Evolutionary conservation across 2,329 filamentous ascomycete genomes (phyloP).

Genomic region (Talaromyces sp.): DNA sequence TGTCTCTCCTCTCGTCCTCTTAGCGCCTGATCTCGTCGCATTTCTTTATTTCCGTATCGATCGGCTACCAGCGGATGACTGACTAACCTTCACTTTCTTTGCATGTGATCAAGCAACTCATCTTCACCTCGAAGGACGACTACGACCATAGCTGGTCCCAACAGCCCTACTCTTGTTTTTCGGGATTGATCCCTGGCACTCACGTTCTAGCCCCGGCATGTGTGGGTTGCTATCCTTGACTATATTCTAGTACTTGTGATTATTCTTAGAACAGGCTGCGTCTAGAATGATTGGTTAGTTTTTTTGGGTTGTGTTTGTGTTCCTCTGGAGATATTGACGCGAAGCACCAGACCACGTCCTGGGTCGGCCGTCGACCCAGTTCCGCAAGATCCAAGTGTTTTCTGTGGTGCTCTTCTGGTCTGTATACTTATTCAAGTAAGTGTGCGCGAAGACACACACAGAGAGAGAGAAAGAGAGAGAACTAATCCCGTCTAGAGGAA

Average conservation of each 20-base stretch:
- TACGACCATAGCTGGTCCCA: neutral
- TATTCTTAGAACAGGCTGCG: neutral
- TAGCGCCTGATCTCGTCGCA: neutral
- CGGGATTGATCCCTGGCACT: neutral
- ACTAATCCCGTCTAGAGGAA: conserved; percentile 54
- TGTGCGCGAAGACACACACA: neutral
- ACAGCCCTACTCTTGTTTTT: neutral
- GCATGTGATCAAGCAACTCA: neutral
- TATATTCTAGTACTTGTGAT: neutral
- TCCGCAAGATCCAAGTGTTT: conserved; percentile 86
- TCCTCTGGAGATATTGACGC: neutral
- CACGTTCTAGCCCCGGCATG: neutral
- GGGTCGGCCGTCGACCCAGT: conserved; percentile 83
- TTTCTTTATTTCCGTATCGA: neutral
- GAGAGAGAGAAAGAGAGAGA: neutral
- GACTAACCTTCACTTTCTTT: neutral
- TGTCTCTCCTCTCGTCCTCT: neutral
- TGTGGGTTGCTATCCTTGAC: neutral
- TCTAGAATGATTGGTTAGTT: neutral
- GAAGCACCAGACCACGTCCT: conserved; percentile 70
- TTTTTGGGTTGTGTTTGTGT: neutral
- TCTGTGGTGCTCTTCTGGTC: conserved; percentile 90
- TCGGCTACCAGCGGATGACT: neutral
- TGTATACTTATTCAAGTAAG: conserved; percentile 70
- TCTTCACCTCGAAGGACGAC: neutral